Evolutionary conservation across 371 early-diverging fungal species (phyloP), one percentile per base, ranked within the genome.

Genomic region (Blastocladiella emersonii): DNA sequence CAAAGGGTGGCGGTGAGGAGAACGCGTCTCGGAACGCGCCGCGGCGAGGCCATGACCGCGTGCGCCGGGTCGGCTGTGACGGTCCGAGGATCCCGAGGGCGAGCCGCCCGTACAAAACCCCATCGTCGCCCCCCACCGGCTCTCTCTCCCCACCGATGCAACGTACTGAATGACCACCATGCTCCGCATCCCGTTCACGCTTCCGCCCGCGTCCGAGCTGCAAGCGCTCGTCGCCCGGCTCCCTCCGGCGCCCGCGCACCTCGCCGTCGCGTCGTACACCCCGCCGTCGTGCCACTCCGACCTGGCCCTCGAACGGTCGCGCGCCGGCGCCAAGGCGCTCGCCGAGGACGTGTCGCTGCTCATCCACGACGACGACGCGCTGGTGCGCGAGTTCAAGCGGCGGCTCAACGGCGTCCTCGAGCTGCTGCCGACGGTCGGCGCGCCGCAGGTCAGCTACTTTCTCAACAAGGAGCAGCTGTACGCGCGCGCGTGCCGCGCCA

Each of bases 381-480:
- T 1, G 53, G 12, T 17, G 53, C 53, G 27, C 27, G 53, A 51
- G 53, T 30, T 51, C 53, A 25, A 32, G 30, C 32, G 13, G 3
- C 53, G 53, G 10, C 3, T 51, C 30, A 8, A 30, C 8, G 30
- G 30, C 53, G 30, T 30, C 30, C 23, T 51, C 10, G 53, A 25
- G 30, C 8, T 12, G 13, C 21, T 30, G 30, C 53, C 53, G 15
- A 10, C 23, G 53, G 15, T 51, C 17, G 53, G 15, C 30, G 2
- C 8, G 10, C 37, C 34, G 27, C 59, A 57, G 23, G 60, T 51
- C 57, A 34, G 39, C 30, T 67, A 65, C 63, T 65, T 55, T 25
- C 43, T 63, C 55, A 41, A 51, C 41, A 45, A 67, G 13, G 36
- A 45, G 1, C 64, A 70, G 45, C 65, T 62, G 34, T 67, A 64